Base-by-base conservation (phyloP, 2,329 filamentous ascomycete genomes). In the Talaromyces marneffei region DNA sequence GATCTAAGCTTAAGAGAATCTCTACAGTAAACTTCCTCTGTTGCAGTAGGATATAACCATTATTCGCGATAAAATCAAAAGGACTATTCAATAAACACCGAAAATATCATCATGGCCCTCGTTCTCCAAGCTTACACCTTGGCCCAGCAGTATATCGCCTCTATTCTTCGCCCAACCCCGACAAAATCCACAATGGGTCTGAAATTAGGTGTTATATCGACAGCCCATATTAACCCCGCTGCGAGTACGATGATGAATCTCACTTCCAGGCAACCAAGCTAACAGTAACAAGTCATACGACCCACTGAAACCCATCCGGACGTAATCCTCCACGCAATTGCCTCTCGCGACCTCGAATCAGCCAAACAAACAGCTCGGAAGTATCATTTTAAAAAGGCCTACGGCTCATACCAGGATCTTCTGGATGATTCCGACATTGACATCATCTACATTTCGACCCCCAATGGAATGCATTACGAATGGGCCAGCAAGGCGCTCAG, bases 241-340 rank as follows among this genome's bases (percentile, higher is more conserved):
- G 66, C 64, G 4, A 77, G 25, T 69, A 66, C 27, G 62, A 44
- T n/a, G 2, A n/a, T 46, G 53, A 12, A 14, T 9, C 6, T 25
- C 16, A 44, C 4, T 6, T 57, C 27, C 27, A 20, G 8, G 5
- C 23, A 40, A 48, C 16, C 2, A n/a, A 12, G 4, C 57, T 54
- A 39, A 58, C 33, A 33, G 20, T 6, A 29, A 16, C 14, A n/a
- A 66, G 65, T 71, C 31, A 66, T 85, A 40, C 67, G 66, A 10
- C 82, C 83, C 0, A 81, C 82, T 16, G 78, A 75, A 64, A 77
- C 75, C 2, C 83, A 86, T 66, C 75, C 83, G 0, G 80, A 83
- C 44, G 79, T 85, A 6, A 72, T 84, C 10, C 64, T 86, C 12
- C 75, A 80, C 25, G 80, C 76, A 5, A 77, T 86, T 8, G 83